Evolutionary conservation across 345 rosid genomes (phyloP).

Genomic region (Lepidium africanum): DNA sequence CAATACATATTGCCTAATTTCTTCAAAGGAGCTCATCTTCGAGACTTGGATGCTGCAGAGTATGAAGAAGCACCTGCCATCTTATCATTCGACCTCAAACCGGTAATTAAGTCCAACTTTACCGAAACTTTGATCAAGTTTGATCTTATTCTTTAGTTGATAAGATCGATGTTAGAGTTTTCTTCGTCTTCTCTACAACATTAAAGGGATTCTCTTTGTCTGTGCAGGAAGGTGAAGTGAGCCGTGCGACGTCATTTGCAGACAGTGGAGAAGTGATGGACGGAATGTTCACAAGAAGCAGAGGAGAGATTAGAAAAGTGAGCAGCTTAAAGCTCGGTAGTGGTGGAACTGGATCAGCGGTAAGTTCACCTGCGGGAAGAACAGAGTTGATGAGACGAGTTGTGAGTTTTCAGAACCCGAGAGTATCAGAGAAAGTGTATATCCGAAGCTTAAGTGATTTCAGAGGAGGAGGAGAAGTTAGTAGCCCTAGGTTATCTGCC

Average conservation of each 20-base stretch:
- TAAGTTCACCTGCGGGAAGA: conserved; percentile 36
- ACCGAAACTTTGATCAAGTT: too few species aligned
- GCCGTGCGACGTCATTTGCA: conserved; percentile 55
- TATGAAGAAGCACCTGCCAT: conserved; percentile 83
- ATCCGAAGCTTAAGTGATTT: conserved; percentile 54
- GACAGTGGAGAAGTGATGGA: conserved; percentile 73
- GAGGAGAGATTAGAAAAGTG: conserved; percentile 70
- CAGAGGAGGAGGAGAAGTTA: conserved; percentile 37
- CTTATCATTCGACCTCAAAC: conserved; percentile 51
- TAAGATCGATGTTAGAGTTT: not conserved
- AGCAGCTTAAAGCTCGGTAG: conserved; percentile 51
- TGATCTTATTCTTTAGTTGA: too few species aligned
- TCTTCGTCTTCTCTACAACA: not conserved
- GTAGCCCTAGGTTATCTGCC: conserved; percentile 43
- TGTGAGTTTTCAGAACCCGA: conserved; percentile 46
- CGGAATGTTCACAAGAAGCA: conserved; percentile 70
- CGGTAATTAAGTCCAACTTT: conserved; percentile 29
- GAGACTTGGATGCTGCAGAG: conserved; percentile 88
- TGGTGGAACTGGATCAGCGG: conserved; percentile 23
- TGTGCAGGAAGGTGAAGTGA: conserved; percentile 54
- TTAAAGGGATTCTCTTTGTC: not conserved
- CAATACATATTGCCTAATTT: conserved; percentile 75
- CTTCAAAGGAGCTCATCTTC: conserved; percentile 86
- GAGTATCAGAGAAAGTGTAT: conserved; percentile 45
- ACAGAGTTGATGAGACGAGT: conserved; percentile 32